phyloP scores from a whole-genome alignment of 305 asterid species.

The Fraxinus baroniana region DNA sequence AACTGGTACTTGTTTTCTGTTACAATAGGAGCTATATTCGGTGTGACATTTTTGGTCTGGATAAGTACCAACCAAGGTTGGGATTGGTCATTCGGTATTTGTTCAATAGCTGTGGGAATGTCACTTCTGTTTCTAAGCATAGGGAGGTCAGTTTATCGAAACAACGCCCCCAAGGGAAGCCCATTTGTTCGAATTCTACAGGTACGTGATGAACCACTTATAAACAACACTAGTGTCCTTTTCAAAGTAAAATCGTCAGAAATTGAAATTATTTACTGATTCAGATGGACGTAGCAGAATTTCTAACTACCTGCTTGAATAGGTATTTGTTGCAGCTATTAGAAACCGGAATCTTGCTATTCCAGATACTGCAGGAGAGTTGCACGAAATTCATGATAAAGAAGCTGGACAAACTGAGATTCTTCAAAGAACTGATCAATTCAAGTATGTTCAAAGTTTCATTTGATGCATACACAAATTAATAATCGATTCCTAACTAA shows the following conservation, averaged over 20 bases:
- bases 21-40: constrained; percentile 53
- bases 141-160: constrained; percentile 50
- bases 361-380: constrained; percentile 38
- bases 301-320: background rate
- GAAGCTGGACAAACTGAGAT: constrained; percentile 46
- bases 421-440: constrained; percentile 58
- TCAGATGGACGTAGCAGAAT: background rate
- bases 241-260: background rate
- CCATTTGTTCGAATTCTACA: constrained; percentile 52
- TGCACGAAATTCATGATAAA: constrained; percentile 46
- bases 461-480: background rate
- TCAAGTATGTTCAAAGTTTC: constrained; percentile 42
- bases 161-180: constrained; percentile 57
- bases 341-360: constrained; percentile 47
- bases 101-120: constrained; percentile 41
- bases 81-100: constrained; percentile 72
- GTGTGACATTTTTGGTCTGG: constrained; percentile 71
- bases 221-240: background rate
- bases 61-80: constrained; percentile 61
- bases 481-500: background rate
- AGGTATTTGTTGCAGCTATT: constrained; percentile 62
- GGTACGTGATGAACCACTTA: constrained; percentile 22
- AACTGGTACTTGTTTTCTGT: constrained; percentile 57
- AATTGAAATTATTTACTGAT: background rate
- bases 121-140: constrained; percentile 43